These are phyloP conservation scores for Mycena indigotica DNA, from an alignment of 768 basidiomycete genomes.

Conservation along the genomic window DNA sequence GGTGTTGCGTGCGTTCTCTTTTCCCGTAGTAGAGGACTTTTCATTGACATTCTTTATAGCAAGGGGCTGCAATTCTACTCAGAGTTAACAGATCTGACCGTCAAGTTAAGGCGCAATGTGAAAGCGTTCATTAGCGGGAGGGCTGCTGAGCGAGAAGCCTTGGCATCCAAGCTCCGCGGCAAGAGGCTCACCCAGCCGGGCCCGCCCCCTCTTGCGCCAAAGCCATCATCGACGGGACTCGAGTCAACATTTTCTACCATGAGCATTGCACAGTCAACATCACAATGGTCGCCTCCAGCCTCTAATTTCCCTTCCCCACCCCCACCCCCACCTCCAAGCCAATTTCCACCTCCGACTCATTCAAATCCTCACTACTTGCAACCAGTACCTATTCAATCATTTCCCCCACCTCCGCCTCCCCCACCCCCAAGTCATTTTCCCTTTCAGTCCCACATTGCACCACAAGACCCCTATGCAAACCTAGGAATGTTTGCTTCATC, in stretches of 20 bases:
- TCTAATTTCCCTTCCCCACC: slow-evolving; percentile 25
- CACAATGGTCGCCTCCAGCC: slow-evolving; percentile 24
- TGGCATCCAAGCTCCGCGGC: slow-evolving; percentile 71
- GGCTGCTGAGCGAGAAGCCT: slow-evolving; percentile 65
- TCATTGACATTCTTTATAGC: slow-evolving; percentile 39
- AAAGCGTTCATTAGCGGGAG: slow-evolving; percentile 65
- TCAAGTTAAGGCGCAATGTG: slow-evolving; percentile 58
- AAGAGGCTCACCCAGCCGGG: slow-evolving; percentile 54
- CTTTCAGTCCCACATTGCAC: slow-evolving; percentile 18
- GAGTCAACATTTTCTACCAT: slow-evolving; percentile 61
- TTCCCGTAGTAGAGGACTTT: slow-evolving; percentile 6
- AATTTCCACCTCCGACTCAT: slow-evolving; percentile 35
- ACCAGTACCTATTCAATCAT: background rate
- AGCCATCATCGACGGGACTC: slow-evolving; percentile 48
- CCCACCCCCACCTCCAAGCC: slow-evolving; percentile 26
- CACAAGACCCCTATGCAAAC: background rate
- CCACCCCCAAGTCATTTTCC: slow-evolving; percentile 20
- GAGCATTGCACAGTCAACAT: slow-evolving; percentile 44
- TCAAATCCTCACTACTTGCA: slow-evolving; percentile 21
- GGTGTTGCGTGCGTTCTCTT: slow-evolving; percentile 81
- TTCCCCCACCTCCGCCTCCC: slow-evolving; percentile 5
- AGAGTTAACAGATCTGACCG: slow-evolving; percentile 69
- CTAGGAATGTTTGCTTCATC: background rate
- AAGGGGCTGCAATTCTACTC: slow-evolving; percentile 90
- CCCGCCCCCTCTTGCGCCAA: slow-evolving; percentile 47